Evolutionary conservation across 805 yeast genomes (phyloP), one percentile per base, ranked within the genome.

Genomic region (Lipomyces starkeyi): DNA sequence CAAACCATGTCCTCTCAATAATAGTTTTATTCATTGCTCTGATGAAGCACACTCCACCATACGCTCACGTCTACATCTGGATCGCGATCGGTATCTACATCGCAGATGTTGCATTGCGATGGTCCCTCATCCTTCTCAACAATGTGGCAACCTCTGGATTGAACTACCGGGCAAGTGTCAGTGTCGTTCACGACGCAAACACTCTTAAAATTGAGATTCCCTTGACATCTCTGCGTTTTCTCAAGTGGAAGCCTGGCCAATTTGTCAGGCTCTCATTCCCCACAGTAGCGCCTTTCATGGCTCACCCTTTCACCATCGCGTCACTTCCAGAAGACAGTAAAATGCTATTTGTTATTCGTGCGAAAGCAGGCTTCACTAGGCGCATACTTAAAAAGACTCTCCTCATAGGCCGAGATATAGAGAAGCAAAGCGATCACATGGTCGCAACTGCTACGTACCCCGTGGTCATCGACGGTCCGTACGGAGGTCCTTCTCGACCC

Each of bases 391-490:
- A 49, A 14, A 52, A 43, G 2, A 53, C 32, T 0, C 14, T 11
- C 9, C n/a, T 27, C 56, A 53, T 53, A 25, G 56, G 56, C 29
- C 14, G 14, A 11, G 34, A 13, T 13, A 1, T 29, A 9, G 34
- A 22, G 29, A n/a, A 34, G 14, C 35, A 35, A 0, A 1, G 49
- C 27, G 62, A 59, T 17, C 25, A 29, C 17, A 8, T 3, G 35
- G 40, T 14, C 22, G 49, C 47, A 17, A 13, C 22, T 3, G 34
- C 47, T 2, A 27, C 47, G 43, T 56, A 83, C 67, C 81, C 80
- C 52, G 83, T 81, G 0, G 62, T 76, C 3, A 76, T 84, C 54
- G 78, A 78, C 40, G 87, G 87, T 0, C 87, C 87, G 0, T 81
- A 78, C 67, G 86, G 86, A 0, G 84, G 81, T 2, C 73, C 75